These are phyloP conservation scores for Lepiota venenata DNA, from an alignment of 768 basidiomycete genomes.

Conservation along the genomic window DNA sequence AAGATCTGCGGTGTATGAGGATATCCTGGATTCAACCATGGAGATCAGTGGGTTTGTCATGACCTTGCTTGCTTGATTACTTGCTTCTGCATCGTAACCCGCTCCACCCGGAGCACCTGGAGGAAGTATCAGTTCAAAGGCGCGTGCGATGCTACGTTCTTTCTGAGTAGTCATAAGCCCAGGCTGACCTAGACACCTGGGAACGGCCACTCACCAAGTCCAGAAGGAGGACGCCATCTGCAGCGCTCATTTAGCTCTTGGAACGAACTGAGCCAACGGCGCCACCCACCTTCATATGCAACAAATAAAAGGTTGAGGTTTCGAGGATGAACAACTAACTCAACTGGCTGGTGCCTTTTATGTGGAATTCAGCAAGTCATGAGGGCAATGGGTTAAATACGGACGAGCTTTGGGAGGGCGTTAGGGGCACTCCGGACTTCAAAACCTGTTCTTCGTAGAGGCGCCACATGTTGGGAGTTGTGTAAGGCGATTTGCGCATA, in stretches of 20 bases:
- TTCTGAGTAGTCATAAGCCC: constrained; percentile 23
- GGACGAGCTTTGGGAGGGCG: constrained; percentile 31
- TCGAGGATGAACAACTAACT: constrained; percentile 65
- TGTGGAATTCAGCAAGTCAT: constrained; percentile 11
- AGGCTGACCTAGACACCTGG: not conserved
- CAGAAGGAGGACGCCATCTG: constrained; percentile 59
- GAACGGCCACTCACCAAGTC: constrained; percentile 44
- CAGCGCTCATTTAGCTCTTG: not conserved
- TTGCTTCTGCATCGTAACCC: constrained; percentile 55
- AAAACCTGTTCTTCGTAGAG: constrained; percentile 58
- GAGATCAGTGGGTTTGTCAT: not conserved
- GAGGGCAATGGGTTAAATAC: not conserved
- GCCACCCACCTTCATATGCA: constrained; percentile 63
- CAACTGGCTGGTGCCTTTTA: constrained; percentile 49
- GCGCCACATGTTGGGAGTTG: constrained; percentile 74
- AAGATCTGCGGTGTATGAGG: constrained; percentile 64
- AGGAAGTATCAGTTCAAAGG: constrained; percentile 67
- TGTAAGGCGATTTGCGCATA: constrained; percentile 60
- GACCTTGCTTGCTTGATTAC: constrained; percentile 11
- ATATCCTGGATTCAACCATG: constrained; percentile 42
- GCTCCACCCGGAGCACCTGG: constrained; percentile 83
- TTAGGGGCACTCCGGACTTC: constrained; percentile 32
- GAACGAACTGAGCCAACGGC: not conserved
- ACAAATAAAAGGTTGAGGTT: constrained; percentile 71
- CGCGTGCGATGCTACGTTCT: constrained; percentile 49